Conservation (phyloP, 2,329 filamentous ascomycete species). For the Fusarium nygamai region DNA sequence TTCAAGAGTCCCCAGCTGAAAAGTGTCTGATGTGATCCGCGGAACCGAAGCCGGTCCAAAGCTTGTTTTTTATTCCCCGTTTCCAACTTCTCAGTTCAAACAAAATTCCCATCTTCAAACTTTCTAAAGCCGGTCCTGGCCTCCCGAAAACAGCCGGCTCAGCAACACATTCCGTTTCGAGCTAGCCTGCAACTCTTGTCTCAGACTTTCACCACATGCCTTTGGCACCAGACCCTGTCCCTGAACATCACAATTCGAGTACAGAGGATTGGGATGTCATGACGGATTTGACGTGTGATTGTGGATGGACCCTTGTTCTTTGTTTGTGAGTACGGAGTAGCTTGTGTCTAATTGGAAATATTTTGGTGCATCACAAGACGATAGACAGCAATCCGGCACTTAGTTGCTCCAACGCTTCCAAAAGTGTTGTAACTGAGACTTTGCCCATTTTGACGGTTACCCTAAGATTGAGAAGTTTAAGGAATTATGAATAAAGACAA, state of each 20-base stretch:
- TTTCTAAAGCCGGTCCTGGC: not conserved
- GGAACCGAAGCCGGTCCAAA: slow-evolving; percentile 17
- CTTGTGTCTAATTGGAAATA: not conserved
- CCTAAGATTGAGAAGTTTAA: not conserved
- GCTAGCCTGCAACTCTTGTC: slow-evolving; percentile 26
- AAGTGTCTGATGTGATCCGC: not conserved
- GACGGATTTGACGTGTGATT: slow-evolving; percentile 13
- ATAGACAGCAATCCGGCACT: not conserved
- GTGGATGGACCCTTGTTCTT: slow-evolving; percentile 35
- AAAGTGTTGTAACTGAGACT: too few relatives aligned
- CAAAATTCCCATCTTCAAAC: not conserved
- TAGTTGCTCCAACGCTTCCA: not conserved
- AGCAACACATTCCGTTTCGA: not conserved
- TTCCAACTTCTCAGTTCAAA: slow-evolving; percentile 4
- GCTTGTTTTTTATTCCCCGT: slow-evolving; percentile 20
- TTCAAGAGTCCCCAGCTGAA: not conserved
- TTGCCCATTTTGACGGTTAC: not conserved
- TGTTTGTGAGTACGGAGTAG: not conserved
- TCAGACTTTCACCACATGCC: slow-evolving; percentile 34
- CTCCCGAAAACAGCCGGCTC: slow-evolving; percentile 21
- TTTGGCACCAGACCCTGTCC: slow-evolving; percentile 33
- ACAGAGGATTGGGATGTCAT: not conserved
- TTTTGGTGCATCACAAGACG: not conserved
- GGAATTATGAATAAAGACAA: not conserved
- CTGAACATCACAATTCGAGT: slow-evolving; percentile 2